Evolutionary conservation across 768 basidiomycete species (phyloP).

Genomic region (Xanthoconium stramineum): DNA sequence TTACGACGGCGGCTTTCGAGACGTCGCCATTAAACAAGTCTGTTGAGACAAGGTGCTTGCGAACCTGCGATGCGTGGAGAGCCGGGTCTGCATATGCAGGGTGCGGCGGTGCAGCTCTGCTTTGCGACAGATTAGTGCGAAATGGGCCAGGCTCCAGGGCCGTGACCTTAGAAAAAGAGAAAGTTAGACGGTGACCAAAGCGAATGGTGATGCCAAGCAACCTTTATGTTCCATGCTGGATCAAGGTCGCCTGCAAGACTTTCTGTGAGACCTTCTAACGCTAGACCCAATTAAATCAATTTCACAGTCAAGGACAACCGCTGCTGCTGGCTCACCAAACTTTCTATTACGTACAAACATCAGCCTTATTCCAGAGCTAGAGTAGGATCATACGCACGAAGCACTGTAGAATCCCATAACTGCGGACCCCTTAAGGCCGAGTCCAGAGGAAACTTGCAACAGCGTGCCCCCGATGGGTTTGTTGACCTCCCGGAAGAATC

Average conservation of each 20-base stretch:
- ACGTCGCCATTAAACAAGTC: no score
- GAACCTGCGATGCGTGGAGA: not conserved
- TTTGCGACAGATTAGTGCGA: conserved; percentile 9
- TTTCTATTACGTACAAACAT: conserved; percentile 8
- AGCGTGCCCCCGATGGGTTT: conserved; percentile 34
- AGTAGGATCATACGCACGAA: conserved; percentile 14
- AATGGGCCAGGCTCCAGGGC: conserved; percentile 16
- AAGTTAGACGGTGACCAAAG: not conserved
- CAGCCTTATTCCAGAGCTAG: not conserved
- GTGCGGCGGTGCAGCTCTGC: conserved; percentile 8
- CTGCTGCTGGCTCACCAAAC: conserved; percentile 7
- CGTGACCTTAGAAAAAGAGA: conserved; percentile 7
- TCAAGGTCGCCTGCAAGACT: not conserved
- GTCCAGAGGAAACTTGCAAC: conserved; percentile 32
- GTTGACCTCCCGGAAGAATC: conserved; percentile 33
- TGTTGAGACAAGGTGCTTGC: not conserved
- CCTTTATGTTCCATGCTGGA: not conserved
- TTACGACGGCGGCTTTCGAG: no score
- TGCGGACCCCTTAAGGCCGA: conserved; percentile 10
- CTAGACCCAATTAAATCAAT: conserved; percentile 3
- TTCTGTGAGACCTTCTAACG: conserved; percentile 17
- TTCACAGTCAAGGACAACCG: not conserved
- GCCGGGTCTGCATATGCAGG: conserved; percentile 18
- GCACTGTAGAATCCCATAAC: conserved; percentile 24
- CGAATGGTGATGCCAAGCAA: not conserved